Conservation (phyloP, 805 yeast species). For the Lachancea mirantina region DNA sequence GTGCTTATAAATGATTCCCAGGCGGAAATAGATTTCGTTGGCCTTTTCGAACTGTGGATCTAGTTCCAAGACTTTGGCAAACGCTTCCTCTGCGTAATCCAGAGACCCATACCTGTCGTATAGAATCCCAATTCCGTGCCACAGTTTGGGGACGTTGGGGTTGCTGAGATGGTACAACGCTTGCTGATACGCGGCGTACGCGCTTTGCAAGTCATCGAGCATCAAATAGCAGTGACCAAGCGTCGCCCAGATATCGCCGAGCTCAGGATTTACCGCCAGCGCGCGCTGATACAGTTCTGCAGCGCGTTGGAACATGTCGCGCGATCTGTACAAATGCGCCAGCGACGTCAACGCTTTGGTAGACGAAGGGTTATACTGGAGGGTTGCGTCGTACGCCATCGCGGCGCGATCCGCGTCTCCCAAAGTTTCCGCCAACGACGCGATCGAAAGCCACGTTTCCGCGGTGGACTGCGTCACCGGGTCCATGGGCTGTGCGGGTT, state of each 20-base stretch:
- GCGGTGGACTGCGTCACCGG: slow-evolving; percentile 50
- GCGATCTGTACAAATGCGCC: slow-evolving; percentile 80
- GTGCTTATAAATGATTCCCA: slow-evolving; percentile 94
- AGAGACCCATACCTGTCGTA: slow-evolving; percentile 94
- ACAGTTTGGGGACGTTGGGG: slow-evolving; percentile 90
- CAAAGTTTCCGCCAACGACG: slow-evolving; percentile 80
- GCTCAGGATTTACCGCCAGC: slow-evolving; percentile 68
- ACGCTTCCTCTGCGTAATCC: slow-evolving; percentile 98
- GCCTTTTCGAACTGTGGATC: slow-evolving; percentile 96
- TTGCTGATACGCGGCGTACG: slow-evolving; percentile 94
- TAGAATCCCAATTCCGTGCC: slow-evolving; percentile 98
- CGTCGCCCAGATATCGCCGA: slow-evolving; percentile 96
- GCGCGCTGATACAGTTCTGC: slow-evolving; percentile 91
- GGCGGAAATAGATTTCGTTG: slow-evolving; percentile 89
- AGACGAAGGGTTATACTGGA: slow-evolving; percentile 79
- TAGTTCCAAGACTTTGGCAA: slow-evolving; percentile 88
- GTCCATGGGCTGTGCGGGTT: slow-evolving; percentile 28
- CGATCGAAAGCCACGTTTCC: slow-evolving; percentile 84
- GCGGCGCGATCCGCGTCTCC: slow-evolving; percentile 88
- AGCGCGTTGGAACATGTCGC: slow-evolving; percentile 89
- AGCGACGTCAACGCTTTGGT: slow-evolving; percentile 78
- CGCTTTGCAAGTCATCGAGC: slow-evolving; percentile 93
- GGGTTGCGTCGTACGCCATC: slow-evolving; percentile 78
- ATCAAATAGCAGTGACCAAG: slow-evolving; percentile 94
- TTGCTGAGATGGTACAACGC: slow-evolving; percentile 86